Base-by-base conservation (phyloP, 768 basidiomycete species). In the Suillus subalutaceus region DNA sequence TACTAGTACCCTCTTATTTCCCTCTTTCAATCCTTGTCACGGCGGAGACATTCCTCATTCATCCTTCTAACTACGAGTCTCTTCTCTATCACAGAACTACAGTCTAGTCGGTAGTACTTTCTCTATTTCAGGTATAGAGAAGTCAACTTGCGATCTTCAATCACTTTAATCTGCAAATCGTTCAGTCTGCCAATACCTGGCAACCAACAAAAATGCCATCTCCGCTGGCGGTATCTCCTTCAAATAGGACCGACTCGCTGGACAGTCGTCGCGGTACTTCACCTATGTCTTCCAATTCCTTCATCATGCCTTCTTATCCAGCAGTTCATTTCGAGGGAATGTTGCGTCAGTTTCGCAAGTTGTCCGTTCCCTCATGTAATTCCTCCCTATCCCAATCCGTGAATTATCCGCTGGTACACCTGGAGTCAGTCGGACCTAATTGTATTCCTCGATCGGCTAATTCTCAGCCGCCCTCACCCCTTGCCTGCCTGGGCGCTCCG, bases 191-290 rank as follows among this genome's bases (percentile, higher is more conserved):
- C 46, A 32, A 32, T 70, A 62, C 75, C 53, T 77, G 74, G 74
- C 74, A 32, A 78, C 76, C 75, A 78, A 68, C 71, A 71, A 70
- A 70, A 71, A 76, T 77, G 71, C 67, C 74, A 9, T 72, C 77
- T 75, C 74, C 74, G 69, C 69, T 67, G 40, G 76, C 56, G 59
- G 61, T 66, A 59, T 59, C 50, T 56, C 64, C 32, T 71, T 77
- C 76, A 77, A 77, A 77, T 77, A 77, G 70, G 20, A n/a, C 50
- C 62, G 32, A 69, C 60, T 32, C 62, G 53, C 52, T 65, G 55
- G 59, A 53, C 23, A 43, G 20, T 50, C 23, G 56, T 53, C 62
- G 20, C 64, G 52, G 68, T 65, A 15, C 69, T n/a, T 66, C 62
- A 65, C 60, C 67, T 38, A 77, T 76, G 40, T 23, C 58, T 16